These are phyloP conservation scores for Phytophthora litchii DNA, from an alignment of 352 stramenopile genomes.

Conservation along the genomic window DNA sequence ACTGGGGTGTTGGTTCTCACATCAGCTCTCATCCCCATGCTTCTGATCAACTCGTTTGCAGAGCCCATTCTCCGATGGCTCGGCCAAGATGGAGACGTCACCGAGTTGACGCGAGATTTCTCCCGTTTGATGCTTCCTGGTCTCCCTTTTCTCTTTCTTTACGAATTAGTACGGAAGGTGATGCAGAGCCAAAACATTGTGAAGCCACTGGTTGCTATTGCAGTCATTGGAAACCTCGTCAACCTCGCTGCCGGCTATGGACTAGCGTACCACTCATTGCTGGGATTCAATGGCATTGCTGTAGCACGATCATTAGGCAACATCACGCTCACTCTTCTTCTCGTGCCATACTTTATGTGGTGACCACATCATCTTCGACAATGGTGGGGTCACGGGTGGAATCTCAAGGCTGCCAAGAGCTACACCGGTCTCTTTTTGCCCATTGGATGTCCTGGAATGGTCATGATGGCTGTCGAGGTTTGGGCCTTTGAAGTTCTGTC, in stretches of 20 bases:
- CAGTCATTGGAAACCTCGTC: slow-evolving; percentile 60
- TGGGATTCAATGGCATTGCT: slow-evolving; percentile 73
- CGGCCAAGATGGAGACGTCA: slow-evolving; percentile 47
- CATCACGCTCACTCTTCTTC: too few relatives aligned
- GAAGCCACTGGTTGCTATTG: slow-evolving; percentile 63
- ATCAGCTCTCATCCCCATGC: slow-evolving; percentile 47
- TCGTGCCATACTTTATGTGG: too few relatives aligned
- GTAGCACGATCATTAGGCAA: too few relatives aligned
- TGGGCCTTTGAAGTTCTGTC: too few relatives aligned
- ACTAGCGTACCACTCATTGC: slow-evolving; percentile 67
- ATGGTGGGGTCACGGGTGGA: too few relatives aligned
- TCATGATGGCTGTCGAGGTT: too few relatives aligned
- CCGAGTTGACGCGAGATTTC: slow-evolving; percentile 56
- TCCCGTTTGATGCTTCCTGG: slow-evolving; percentile 58
- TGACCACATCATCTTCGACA: too few relatives aligned
- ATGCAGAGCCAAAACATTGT: slow-evolving; percentile 75
- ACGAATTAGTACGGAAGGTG: slow-evolving; percentile 79
- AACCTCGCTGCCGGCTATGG: slow-evolving; percentile 61
- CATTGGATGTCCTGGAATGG: too few relatives aligned
- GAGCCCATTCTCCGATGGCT: slow-evolving; percentile 45
- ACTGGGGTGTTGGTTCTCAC: too few relatives aligned
- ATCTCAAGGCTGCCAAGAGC: too few relatives aligned
- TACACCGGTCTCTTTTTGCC: too few relatives aligned
- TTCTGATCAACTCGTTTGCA: slow-evolving; percentile 57
- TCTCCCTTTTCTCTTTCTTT: slow-evolving; percentile 71